Percentiles rank a stretch among this genome's conserved stretches.
Evolutionary conservation across 331 rosid species (phyloP).

Genomic region (Telfairia occidentalis): DNA sequence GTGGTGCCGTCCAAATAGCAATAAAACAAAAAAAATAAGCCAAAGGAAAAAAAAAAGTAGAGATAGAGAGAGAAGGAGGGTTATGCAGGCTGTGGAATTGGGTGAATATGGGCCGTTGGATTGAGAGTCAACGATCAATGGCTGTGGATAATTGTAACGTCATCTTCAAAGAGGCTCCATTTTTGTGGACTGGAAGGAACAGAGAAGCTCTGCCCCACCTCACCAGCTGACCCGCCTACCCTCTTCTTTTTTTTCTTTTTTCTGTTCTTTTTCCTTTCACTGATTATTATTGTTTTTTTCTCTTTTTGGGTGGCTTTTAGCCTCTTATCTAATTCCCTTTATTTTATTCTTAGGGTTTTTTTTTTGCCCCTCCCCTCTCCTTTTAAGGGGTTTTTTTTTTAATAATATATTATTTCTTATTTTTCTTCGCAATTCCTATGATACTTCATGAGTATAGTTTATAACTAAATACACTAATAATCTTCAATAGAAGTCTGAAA

Average conservation of each 20-base stretch:
- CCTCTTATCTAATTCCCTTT: slow-evolving; percentile 8
- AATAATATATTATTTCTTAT: too few species aligned
- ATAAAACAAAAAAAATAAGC: neutral
- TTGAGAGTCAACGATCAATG: slow-evolving; percentile 3
- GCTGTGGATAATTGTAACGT: neutral
- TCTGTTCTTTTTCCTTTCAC: neutral
- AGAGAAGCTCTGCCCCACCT: slow-evolving; percentile 18
- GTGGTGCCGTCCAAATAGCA: slow-evolving; percentile 17
- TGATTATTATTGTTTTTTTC: neutral
- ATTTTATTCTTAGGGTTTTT: neutral
- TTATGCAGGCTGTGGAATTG: slow-evolving; percentile 11
- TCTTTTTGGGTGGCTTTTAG: slow-evolving; percentile 3
- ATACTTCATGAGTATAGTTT: too few species aligned
- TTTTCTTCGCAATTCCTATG: too few species aligned
- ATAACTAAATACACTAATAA: too few species aligned
- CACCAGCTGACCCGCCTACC: slow-evolving; percentile 16
- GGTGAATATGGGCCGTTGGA: neutral
- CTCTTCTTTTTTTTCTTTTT: neutral
- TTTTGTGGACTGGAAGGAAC: slow-evolving; percentile 16
- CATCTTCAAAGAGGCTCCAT: slow-evolving; percentile 8
- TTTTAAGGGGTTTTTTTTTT: neutral
- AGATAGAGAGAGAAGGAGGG: slow-evolving; percentile 39
- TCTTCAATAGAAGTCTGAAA: too few species aligned
- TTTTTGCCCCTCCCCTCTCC: neutral
- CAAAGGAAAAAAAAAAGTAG: slow-evolving; percentile 15